Percentiles rank a stretch among this genome's conserved stretches.
phyloP scores from a whole-genome alignment of 805 yeast genomes.

The Saccharomycopsis sp. region DNA sequence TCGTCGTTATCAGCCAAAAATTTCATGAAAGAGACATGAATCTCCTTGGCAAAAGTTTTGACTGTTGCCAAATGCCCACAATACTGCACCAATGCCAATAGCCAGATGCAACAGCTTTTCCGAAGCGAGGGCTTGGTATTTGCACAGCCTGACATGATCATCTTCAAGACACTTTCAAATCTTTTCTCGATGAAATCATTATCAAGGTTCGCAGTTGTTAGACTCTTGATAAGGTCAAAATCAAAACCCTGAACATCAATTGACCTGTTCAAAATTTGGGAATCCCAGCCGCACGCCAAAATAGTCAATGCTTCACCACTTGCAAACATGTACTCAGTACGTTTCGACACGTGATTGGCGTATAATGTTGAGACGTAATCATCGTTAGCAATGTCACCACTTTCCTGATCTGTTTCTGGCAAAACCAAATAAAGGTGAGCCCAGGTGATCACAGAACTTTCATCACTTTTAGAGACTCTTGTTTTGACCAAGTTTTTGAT shows the following conservation, averaged over 20 bases:
- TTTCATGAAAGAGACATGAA: constrained; percentile 69
- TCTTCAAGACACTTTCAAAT: constrained; percentile 31
- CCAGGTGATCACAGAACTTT: constrained; percentile 46
- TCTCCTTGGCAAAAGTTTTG: constrained; percentile 38
- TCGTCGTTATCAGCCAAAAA: constrained; percentile 79
- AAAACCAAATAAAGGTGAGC: constrained; percentile 42
- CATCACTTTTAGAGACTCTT: constrained; percentile 48
- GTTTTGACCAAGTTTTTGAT: constrained; percentile 29
- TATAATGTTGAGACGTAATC: constrained; percentile 31
- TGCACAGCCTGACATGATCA: constrained; percentile 43
- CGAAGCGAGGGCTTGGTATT: constrained; percentile 67
- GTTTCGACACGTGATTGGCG: constrained; percentile 56
- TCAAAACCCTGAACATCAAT: constrained; percentile 38
- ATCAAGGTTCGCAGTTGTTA: background rate
- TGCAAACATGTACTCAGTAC: constrained; percentile 65
- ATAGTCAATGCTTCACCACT: constrained; percentile 79
- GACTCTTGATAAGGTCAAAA: constrained; percentile 16
- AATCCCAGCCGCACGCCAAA: constrained; percentile 67
- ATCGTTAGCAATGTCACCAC: constrained; percentile 23
- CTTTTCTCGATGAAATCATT: background rate
- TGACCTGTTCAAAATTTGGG: constrained; percentile 42
- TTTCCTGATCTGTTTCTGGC: constrained; percentile 24
- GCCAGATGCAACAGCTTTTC: constrained; percentile 77
- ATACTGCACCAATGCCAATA: constrained; percentile 69
- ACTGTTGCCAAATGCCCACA: constrained; percentile 43